These are phyloP conservation scores for Lactarius deliciosus DNA, from an alignment of 768 basidiomycete genomes.

Conservation along the genomic window DNA sequence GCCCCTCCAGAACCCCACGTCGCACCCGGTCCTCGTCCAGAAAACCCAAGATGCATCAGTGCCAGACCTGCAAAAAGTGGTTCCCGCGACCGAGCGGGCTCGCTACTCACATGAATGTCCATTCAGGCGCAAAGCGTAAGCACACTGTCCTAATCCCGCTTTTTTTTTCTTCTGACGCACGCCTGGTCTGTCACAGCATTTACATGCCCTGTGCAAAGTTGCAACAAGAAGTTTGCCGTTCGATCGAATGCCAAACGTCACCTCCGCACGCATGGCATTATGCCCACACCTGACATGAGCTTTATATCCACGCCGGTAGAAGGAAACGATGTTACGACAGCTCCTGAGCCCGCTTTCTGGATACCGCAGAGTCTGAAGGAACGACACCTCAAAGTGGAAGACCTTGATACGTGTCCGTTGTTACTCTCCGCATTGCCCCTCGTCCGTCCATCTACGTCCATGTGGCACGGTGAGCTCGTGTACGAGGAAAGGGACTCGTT, in stretches of 20 bases:
- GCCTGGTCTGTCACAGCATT: conserved; percentile 33
- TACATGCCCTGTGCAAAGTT: conserved; percentile 58
- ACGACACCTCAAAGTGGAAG: conserved; percentile 36
- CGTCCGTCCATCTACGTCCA: conserved; percentile 35
- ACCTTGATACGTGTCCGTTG: conserved; percentile 34
- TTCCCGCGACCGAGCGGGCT: conserved; percentile 54
- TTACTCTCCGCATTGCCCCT: conserved; percentile 41
- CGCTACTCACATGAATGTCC: conserved; percentile 54
- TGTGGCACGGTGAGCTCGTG: conserved; percentile 35
- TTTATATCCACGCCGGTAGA: conserved; percentile 43
- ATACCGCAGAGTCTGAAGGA: conserved; percentile 40
- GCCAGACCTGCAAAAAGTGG: conserved; percentile 43
- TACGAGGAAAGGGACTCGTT: conserved; percentile 40
- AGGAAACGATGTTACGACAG: conserved; percentile 39
- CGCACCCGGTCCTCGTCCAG: conserved; percentile 21
- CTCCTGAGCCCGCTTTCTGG: conserved; percentile 36
- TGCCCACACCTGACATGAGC: conserved; percentile 47
- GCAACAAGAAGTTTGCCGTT: conserved; percentile 69
- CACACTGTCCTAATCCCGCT: conserved; percentile 8
- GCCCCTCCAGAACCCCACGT: conserved; percentile 10
- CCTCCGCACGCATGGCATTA: conserved; percentile 69
- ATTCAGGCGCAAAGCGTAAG: conserved; percentile 52
- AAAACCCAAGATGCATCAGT: conserved; percentile 52
- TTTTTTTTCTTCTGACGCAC: conserved; percentile 16
- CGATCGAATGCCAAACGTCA: conserved; percentile 82